Evolutionary conservation across 495 filamentous ascomycete species (phyloP), one percentile per base, ranked within the genome.

Genomic region (Rostrohypoxylon terebratum): DNA sequence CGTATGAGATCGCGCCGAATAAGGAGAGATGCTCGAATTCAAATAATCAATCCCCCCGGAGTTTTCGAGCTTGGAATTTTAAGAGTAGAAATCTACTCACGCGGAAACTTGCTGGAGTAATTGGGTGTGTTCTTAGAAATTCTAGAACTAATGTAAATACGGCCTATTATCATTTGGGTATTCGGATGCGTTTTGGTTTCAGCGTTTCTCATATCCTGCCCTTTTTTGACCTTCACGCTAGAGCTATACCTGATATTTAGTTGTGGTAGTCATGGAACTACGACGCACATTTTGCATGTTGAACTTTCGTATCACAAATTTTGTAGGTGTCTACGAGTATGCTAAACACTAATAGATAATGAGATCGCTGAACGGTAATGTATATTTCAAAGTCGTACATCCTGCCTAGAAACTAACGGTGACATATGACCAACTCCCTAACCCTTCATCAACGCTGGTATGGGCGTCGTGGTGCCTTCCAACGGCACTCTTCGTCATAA

Each of bases 131-230:
- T 53, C 50, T 18, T 28, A 50, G 16, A 63, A 48, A 68, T 60
- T 55, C 31, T 50, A 40, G 66, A 47, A 57, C 45, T 48, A 63
- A 57, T 66, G 55, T 53, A 69, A 69, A 69, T 58, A 62, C 25
- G 66, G 59, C 40, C 55, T 55, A 0, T 40, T 55, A 0, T 40
- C 28, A 36, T 28, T 16, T 31, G 28, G 36, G 40, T 69, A 28
- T 18, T 16, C 21, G 28, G 36, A 48, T 69, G 48, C 55, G 47
- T 53, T 65, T 44, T 44, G 54, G 28, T 69, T 66, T 69, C 44
- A 42, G 71, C 71, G 57, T 73, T 73, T 62, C 55, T 59, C 68
- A 50, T 59, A 72, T 68, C 21, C 23, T 65, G 3, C 16, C 23
- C 57, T n/a, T 8, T 33, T 40, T 58, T 60, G 33, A 51, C 57